Conservation (phyloP, 176 grass and related monocot genomes). For the Hsuehochloa calcarea region DNA sequence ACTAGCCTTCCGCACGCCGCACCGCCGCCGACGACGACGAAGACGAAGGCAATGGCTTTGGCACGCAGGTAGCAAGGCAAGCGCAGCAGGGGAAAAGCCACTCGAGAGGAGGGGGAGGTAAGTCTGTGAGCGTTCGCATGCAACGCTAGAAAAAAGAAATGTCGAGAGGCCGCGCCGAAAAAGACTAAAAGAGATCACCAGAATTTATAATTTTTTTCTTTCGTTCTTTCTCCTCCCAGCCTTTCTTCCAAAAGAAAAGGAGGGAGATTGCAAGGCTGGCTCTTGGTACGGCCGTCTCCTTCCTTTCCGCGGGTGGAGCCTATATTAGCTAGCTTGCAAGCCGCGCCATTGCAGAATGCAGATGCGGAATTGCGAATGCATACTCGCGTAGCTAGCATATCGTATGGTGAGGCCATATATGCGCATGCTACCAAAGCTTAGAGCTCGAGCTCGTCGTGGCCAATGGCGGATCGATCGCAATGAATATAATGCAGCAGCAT, state of each 20-base stretch:
- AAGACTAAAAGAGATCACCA: neutral
- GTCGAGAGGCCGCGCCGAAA: neutral
- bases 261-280: slow-evolving; percentile 15
- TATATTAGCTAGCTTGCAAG: slow-evolving; percentile 4
- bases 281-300: neutral
- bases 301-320: slow-evolving; percentile 4
- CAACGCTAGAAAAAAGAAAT: neutral
- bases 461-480: slow-evolving; percentile 1
- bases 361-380: neutral
- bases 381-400: neutral
- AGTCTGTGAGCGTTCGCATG: neutral
- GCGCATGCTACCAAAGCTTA: neutral
- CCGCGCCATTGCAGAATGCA: slow-evolving; percentile 6
- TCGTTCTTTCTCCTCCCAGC: neutral
- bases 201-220: neutral
- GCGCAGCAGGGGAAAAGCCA: neutral
- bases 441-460: neutral
- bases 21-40: neutral
- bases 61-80: neutral
- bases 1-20: neutral
- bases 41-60: neutral
- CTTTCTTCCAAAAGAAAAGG: slow-evolving; percentile 23
- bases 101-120: too few species aligned
- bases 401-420: neutral
- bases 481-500: slow-evolving; percentile 18